A percentile compares a stretch with the other conserved stretches of the same genome.
Evolutionary conservation across 2,329 filamentous ascomycete species (phyloP).

Genomic region (Monilinia polystroma): DNA sequence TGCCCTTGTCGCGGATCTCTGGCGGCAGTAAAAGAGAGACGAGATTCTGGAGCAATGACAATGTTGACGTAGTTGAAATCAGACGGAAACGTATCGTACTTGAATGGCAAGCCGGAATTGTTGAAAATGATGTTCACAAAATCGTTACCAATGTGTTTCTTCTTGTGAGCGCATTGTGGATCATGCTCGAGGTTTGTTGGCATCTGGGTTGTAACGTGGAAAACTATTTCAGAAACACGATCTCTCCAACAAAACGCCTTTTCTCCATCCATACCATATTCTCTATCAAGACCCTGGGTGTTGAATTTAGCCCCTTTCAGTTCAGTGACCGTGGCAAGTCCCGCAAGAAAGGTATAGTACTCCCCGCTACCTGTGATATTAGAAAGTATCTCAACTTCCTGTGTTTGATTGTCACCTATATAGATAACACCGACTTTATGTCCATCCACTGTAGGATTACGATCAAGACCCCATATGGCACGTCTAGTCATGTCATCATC

Average conservation of each 20-base stretch:
- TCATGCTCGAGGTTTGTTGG: constrained; percentile 79
- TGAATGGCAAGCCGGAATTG: constrained; percentile 85
- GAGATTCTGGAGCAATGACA: constrained; percentile 84
- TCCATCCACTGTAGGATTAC: constrained; percentile 84
- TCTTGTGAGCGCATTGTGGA: constrained; percentile 77
- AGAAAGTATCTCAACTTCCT: constrained; percentile 79
- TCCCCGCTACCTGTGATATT: constrained; percentile 85
- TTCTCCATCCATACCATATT: constrained; percentile 76
- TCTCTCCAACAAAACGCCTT: constrained; percentile 94
- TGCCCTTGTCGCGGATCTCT: constrained; percentile 45
- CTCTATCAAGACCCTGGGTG: constrained; percentile 82
- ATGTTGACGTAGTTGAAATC: constrained; percentile 98
- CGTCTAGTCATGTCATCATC: constrained; percentile 54
- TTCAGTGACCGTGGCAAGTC: constrained; percentile 76
- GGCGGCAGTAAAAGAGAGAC: constrained; percentile 70
- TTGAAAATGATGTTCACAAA: constrained; percentile 99
- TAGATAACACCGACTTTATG: constrained; percentile 96
- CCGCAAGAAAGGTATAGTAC: constrained; percentile 80
- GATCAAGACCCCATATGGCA: constrained; percentile 79
- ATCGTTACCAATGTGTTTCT: constrained; percentile 94
- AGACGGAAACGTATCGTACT: constrained; percentile 87
- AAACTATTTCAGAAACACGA: constrained; percentile 90
- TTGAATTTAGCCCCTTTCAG: constrained; percentile 86
- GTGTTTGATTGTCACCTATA: constrained; percentile 80
- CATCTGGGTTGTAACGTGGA: constrained; percentile 97